Percentiles rank a stretch among this genome's conserved stretches.
phyloP scores from a whole-genome alignment of 768 basidiomycete species.

The Tricholoma hemisulphureum region DNA sequence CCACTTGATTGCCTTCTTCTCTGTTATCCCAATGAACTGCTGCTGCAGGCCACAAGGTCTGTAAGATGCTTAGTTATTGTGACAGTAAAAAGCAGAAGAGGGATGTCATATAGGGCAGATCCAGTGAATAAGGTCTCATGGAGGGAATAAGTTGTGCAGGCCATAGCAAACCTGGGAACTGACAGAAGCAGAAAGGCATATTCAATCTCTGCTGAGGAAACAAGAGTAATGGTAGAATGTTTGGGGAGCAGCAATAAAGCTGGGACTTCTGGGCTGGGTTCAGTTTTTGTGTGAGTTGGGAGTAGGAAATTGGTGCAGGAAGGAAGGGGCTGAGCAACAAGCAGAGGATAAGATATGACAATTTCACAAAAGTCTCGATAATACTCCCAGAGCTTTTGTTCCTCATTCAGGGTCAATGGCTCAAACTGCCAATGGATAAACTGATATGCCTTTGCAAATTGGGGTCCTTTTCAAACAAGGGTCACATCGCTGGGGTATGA shows the following conservation, averaged over 20 bases:
- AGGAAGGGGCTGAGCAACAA: constrained; percentile 53
- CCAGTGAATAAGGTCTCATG: constrained; percentile 44
- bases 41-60: constrained; percentile 94
- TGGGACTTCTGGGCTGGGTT: constrained; percentile 6
- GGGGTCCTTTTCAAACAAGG: constrained; percentile 46
- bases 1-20: constrained; percentile 99
- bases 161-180: constrained; percentile 57
- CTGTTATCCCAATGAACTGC: constrained; percentile 95
- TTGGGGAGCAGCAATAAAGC: constrained; percentile 44
- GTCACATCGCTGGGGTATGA: constrained; percentile 50
- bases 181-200: constrained; percentile 64
- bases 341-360: constrained; percentile 58
- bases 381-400: constrained; percentile 33
- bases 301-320: constrained; percentile 61
- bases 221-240: constrained; percentile 45
- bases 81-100: constrained; percentile 44
- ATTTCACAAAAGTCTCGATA: constrained; percentile 32
- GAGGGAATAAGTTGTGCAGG: constrained; percentile 50
- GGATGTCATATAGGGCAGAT: constrained; percentile 43
- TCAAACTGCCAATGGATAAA: constrained; percentile 62
- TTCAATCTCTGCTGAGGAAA: constrained; percentile 52
- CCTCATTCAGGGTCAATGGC: constrained; percentile 48
- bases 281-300: constrained; percentile 33
- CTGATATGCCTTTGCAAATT: constrained; percentile 43
- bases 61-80: constrained; percentile 77